Percentiles rank a stretch among this genome's conserved stretches.
These are phyloP conservation scores for Fraxinus americana DNA, from an alignment of 257 asterid genomes.

Conservation along the genomic window DNA sequence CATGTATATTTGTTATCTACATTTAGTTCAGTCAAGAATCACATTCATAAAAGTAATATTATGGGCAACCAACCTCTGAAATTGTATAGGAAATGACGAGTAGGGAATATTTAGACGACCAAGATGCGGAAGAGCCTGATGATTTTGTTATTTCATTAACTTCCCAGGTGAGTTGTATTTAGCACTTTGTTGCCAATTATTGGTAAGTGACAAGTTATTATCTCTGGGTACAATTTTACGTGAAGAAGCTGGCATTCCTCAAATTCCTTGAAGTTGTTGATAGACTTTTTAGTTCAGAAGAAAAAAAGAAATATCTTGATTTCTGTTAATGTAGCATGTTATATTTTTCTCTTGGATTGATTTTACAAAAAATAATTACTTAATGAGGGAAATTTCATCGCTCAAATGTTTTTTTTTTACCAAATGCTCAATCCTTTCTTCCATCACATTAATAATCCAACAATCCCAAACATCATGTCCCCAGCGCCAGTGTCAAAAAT, in stretches of 20 bases:
- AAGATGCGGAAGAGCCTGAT: conserved; percentile 99
- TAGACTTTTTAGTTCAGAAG: not conserved
- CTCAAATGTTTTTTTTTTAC: conserved; percentile 13
- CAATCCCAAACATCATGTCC: not conserved
- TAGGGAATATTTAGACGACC: conserved; percentile 90
- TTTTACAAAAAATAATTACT: not conserved
- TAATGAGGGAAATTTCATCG: not conserved
- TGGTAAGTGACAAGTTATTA: not conserved
- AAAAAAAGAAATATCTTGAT: not conserved
- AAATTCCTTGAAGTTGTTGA: conserved; percentile 12
- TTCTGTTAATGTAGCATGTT: conserved; percentile 8
- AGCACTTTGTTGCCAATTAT: conserved; percentile 21
- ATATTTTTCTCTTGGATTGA: conserved; percentile 12
- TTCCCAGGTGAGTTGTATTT: conserved; percentile 66
- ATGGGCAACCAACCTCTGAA: conserved; percentile 30
- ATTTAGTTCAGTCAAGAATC: conserved; percentile 16
- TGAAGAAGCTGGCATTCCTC: conserved; percentile 1
- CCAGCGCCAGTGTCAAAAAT: not conserved
- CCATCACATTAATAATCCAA: not conserved
- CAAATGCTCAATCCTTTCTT: conserved; percentile 3
- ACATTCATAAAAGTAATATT: conserved; percentile 23
- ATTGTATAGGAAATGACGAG: conserved; percentile 78
- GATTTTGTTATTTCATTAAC: conserved; percentile 89
- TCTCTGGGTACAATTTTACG: conserved; percentile 8
- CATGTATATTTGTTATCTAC: conserved; percentile 16